Base-by-base conservation (phyloP, 352 stramenopile species). In the Pythium periplocum region DNA sequence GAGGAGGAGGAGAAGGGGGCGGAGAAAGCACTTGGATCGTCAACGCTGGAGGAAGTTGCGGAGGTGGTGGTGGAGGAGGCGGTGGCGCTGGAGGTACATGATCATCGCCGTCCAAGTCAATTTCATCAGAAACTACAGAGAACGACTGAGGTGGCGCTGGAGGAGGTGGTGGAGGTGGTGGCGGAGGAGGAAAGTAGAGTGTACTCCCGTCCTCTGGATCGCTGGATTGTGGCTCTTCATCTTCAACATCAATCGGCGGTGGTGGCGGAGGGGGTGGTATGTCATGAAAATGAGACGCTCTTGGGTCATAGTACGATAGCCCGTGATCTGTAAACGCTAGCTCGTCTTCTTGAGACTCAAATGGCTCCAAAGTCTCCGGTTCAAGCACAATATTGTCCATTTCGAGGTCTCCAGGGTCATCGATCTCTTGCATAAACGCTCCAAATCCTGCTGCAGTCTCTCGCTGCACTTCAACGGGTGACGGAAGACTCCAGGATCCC, bases 401-500 rank as follows among this genome's bases (percentile, higher is more conserved):
- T 4, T 50, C 32, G 12, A 55, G 50, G 11, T 58, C 57, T 8
- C 55, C 55, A 4, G 57, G 73, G 35, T 79, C 75, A 4, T 80
- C 66, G 45, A 86, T 78, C 60, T 86, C 75, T 38, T 86, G 70
- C 75, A 86, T 86, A 58, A 86, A 86, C 1, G 75, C 75, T 1
- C 73, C 75, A 0, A 62, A 53, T 8, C 61, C 56, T 30, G 53
- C 48, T 43, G 61, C 26, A 35, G 42, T 10, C 32, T 17, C 37
- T 11, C n/a, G 3, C 32, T 11, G 17, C 48, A 12, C 6, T 26
- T 26, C 17, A 26, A 26, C 17, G 17, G 17, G 17, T 26, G 17
- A 26, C 17, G 17, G 17, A 26, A 26, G 17, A 26, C 17, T 26
- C 17, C 17, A 26, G 17, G 17, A 26, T 26, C 17, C 17, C 17